These are phyloP conservation scores for Claviceps sp. DNA, from an alignment of 2,329 filamentous ascomycete genomes.

Conservation along the genomic window DNA sequence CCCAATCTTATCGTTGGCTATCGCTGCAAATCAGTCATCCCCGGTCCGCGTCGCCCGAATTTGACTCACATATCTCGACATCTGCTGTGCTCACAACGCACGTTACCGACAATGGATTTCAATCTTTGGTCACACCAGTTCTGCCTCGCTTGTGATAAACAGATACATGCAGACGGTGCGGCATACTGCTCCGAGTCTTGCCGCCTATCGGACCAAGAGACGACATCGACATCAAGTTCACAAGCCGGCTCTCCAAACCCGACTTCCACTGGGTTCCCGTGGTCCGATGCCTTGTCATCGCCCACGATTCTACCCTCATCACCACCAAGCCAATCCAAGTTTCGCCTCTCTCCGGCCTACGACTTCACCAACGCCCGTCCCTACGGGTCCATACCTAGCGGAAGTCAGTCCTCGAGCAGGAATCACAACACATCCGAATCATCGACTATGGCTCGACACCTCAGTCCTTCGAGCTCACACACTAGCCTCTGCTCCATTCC, in stretches of 20 bases:
- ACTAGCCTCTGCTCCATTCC: slow-evolving; percentile 72
- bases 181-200: slow-evolving; percentile 90
- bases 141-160: slow-evolving; percentile 84
- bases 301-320: not conserved
- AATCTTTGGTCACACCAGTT: slow-evolving; percentile 76
- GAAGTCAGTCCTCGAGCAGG: slow-evolving; percentile 13
- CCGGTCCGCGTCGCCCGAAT: slow-evolving; percentile 8
- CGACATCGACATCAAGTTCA: slow-evolving; percentile 44
- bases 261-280: slow-evolving; percentile 36
- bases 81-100: slow-evolving; percentile 4
- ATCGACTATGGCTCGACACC: slow-evolving; percentile 21
- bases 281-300: slow-evolving; percentile 16
- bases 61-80: slow-evolving; percentile 10
- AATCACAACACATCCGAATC: slow-evolving; percentile 12
- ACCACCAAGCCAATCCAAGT: slow-evolving; percentile 25
- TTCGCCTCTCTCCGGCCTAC: slow-evolving; percentile 62
- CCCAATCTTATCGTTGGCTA: not conserved
- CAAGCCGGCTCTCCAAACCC: slow-evolving; percentile 44
- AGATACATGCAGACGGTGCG: slow-evolving; percentile 58
- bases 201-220: slow-evolving; percentile 76
- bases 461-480: slow-evolving; percentile 66
- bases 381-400: slow-evolving; percentile 37
- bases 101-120: slow-evolving; percentile 30
- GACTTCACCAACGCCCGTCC: slow-evolving; percentile 56
- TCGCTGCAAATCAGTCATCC: not conserved